Percentiles rank a stretch among this genome's conserved stretches.
phyloP scores from a whole-genome alignment of 495 filamentous ascomycete species.

The Penicillium chermesinum region DNA sequence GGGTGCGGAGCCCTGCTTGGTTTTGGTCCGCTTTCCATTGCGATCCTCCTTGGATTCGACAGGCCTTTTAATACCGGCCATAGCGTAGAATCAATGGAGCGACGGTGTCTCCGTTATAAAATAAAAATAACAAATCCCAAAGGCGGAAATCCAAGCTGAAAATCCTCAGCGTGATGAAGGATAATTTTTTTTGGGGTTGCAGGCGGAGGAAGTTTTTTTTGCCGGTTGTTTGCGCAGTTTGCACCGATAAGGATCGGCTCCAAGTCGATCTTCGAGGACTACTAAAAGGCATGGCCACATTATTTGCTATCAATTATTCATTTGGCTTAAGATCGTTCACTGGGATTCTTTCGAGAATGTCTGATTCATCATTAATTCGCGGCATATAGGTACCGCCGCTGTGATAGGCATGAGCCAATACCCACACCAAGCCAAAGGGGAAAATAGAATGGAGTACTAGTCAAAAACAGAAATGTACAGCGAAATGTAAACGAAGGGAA shows the following conservation, averaged over 20 bases:
- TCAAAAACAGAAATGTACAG: not conserved
- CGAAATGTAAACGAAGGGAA: not conserved
- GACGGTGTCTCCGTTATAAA: slow-evolving; percentile 6
- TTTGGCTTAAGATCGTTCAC: too few species aligned
- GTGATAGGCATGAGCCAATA: not conserved
- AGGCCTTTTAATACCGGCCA: slow-evolving; percentile 43
- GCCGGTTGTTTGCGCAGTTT: slow-evolving; percentile 28
- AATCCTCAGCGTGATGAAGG: slow-evolving; percentile 22
- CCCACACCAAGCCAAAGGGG: not conserved
- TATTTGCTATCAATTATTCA: not conserved
- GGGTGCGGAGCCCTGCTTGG: slow-evolving; percentile 31
- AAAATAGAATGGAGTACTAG: not conserved
- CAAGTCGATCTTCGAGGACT: not conserved
- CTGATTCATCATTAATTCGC: not conserved
- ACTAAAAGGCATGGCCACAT: not conserved
- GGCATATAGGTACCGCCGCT: not conserved
- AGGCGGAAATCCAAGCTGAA: slow-evolving; percentile 16
- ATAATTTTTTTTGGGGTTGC: slow-evolving; percentile 29
- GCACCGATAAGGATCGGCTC: slow-evolving; percentile 37
- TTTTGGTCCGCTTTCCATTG: slow-evolving; percentile 46
- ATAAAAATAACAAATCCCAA: slow-evolving; percentile 1
- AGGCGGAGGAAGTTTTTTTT: slow-evolving; percentile 36
- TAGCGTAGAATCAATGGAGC: slow-evolving; percentile 16
- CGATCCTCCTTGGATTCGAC: slow-evolving; percentile 41
- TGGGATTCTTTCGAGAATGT: too few species aligned